Conservation (phyloP, 1,284 basidiomycete species). For the Cronartium quercuum region DNA sequence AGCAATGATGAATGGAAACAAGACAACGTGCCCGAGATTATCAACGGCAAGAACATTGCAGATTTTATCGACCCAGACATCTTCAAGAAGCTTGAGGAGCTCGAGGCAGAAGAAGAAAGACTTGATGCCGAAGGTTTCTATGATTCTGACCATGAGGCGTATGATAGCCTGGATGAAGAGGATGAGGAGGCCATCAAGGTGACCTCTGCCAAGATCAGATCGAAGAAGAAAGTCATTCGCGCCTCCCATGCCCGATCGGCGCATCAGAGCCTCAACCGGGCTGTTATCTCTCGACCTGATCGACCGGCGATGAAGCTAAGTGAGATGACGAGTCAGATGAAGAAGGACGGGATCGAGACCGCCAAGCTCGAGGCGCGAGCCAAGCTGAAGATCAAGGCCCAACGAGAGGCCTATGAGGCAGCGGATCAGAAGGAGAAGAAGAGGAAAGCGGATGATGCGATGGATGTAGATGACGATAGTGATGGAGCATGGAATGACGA, state of each 20-base stretch:
- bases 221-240: constrained; percentile 63
- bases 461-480: constrained; percentile 56
- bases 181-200: constrained; percentile 78
- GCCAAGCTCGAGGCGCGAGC: constrained; percentile 81
- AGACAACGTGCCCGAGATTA: constrained; percentile 91
- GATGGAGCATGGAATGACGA: constrained; percentile 37
- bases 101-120: constrained; percentile 93
- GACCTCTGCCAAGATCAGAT: constrained; percentile 61
- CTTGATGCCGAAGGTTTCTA: constrained; percentile 93
- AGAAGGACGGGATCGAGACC: constrained; percentile 81
- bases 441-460: constrained; percentile 55
- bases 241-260: constrained; percentile 76
- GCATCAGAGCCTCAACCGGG: constrained; percentile 66
- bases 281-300: constrained; percentile 35
- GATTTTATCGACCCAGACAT: constrained; percentile 99
- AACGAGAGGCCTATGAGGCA: constrained; percentile 54
- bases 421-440: constrained; percentile 57
- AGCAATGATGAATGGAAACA: constrained; percentile 90
- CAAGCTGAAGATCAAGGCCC: constrained; percentile 69
- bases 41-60: constrained; percentile 97
- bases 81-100: constrained; percentile 86
- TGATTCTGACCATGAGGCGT: constrained; percentile 70
- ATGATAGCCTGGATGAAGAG: constrained; percentile 53
- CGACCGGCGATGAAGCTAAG: constrained; percentile 57
- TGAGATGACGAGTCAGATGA: constrained; percentile 74